Evolutionary conservation across 306 rosid genomes (phyloP), one percentile per base, ranked within the genome.

Genomic region (Vigna angularis): DNA sequence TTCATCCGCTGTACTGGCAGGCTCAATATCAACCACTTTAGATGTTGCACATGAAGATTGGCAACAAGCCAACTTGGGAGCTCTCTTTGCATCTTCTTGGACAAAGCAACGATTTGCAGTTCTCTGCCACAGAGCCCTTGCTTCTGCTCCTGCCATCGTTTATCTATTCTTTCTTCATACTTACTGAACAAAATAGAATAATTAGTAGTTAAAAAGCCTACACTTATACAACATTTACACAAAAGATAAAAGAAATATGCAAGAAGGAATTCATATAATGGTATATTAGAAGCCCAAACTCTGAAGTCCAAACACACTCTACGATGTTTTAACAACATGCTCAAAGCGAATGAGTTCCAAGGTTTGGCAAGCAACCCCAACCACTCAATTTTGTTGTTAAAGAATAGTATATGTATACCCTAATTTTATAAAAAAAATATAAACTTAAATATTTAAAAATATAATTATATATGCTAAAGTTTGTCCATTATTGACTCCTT

Each of bases 1-100:
- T 55, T 82, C 90, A 71, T 86, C 88, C 2, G 81, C 72, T 66
- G 81, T 52, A 79, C 36, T 75, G 55, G 87, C 72, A 72, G 90
- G 93, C 73, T 85, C 97, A 51, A 87, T 66, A 77, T 91, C 97
- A 49, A 74, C 89, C 44, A 71, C 83, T 74, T 84, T 86, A n/a
- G 93, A 82, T 38, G 94, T 66, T 10, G 94, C 89, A 78, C 90
- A 82, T 24, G 98, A 91, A 77, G 98, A 83, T 65, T 92, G 98
- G 73, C 96, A 89, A 79, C 91, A 89, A 75, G 99, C 97, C 79
- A 93, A 85, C 83, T 93, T 95, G 63, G 99, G 99, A 78, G 99
- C 98, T 82, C 98, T 87, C 87, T 93, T 93, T 0, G 99, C 99
- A 50, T 93, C 99, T 87, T 95, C 99, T 81, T 95, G 99, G 75